Evolutionary conservation across 768 basidiomycete genomes (phyloP), one percentile per base, ranked within the genome.

Genomic region (Psilocybe tampanensis): DNA sequence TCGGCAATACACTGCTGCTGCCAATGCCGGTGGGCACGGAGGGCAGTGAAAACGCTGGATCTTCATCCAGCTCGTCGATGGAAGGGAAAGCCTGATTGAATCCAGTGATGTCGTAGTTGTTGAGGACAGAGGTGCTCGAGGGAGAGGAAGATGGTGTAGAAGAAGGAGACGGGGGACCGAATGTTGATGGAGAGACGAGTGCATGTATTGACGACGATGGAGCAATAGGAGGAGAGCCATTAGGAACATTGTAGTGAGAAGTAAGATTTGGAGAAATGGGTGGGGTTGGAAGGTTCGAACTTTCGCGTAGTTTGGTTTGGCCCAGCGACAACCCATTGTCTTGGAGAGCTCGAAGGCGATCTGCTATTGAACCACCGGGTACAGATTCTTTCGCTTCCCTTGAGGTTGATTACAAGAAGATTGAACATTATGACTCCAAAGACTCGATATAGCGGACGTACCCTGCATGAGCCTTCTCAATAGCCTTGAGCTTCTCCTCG

Each of bases 151-250:
- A 85, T 15, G 84, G 78, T 1, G 88, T 87, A 8, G 89, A 86
- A 1, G 82, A 77, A 3, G 90, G 90, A 1, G 91, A 91, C 3
- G 91, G 87, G 32, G 90, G 89, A 2, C 89, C 90, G 17, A 93
- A 74, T 29, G 82, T 82, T 3, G 89, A 87, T 2, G 86, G 80
- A 0, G 87, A 83, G 9, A 93, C 88, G 47, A 92, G 76, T 2
- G 82, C 80, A 62, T 88, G 89, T n/a, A 80, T 78, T 2, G 84
- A 70, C 11, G 67, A 69, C 19, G 75, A 69, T 4, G 72, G 71
- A 21, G 69, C 60, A 24, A 72, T 58, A 5, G 67, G 42, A 18
- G 68, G 60, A 39, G 66, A 51, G 34, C 69, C 52, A 8, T 21
- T 74, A 11, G 73, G 64, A 9, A 74, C 62, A 18, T 72, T 17